Evolutionary conservation across 2,329 filamentous ascomycete species (phyloP).

Genomic region (Chaetomium strumarium): DNA sequence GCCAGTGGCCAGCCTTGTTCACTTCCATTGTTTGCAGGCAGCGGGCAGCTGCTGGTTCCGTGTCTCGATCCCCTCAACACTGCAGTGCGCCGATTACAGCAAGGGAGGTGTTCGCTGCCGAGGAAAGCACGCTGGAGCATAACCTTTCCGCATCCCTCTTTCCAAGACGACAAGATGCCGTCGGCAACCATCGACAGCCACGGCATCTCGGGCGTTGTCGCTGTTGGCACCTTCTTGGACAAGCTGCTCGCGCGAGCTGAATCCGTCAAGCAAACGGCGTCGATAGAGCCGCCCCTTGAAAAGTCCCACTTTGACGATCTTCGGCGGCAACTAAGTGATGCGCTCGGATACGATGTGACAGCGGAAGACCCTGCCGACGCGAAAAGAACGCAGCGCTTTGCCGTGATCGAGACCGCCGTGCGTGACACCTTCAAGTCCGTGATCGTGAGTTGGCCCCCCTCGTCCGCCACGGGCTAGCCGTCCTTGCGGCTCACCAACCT

Average conservation of each 20-base stretch:
- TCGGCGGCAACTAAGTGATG: constrained; percentile 37
- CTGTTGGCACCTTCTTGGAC: constrained; percentile 49
- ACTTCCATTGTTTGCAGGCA: too few species aligned
- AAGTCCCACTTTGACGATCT: constrained; percentile 58
- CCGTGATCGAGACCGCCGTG: constrained; percentile 76
- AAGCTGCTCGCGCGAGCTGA: constrained; percentile 55
- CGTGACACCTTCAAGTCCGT: constrained; percentile 73
- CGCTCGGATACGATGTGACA: constrained; percentile 32
- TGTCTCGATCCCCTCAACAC: too few species aligned
- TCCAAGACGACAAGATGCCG: constrained; percentile 39
- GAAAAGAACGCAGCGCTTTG: constrained; percentile 52
- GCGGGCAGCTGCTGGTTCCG: not conserved
- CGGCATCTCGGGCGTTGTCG: constrained; percentile 47
- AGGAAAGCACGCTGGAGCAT: too few species aligned
- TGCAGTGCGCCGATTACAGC: not conserved
- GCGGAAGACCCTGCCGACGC: constrained; percentile 30
- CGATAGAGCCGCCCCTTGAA: constrained; percentile 68
- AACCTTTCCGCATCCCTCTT: not conserved
- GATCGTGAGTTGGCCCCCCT: constrained; percentile 53
- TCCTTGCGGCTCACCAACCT: constrained; percentile 24
- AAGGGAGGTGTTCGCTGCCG: not conserved
- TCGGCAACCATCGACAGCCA: constrained; percentile 40
- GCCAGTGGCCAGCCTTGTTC: too few species aligned
- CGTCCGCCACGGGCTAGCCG: constrained; percentile 12
- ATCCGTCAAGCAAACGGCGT: constrained; percentile 49